phyloP scores from a whole-genome alignment of 768 basidiomycete genomes.

The Tulasnella sp. region DNA sequence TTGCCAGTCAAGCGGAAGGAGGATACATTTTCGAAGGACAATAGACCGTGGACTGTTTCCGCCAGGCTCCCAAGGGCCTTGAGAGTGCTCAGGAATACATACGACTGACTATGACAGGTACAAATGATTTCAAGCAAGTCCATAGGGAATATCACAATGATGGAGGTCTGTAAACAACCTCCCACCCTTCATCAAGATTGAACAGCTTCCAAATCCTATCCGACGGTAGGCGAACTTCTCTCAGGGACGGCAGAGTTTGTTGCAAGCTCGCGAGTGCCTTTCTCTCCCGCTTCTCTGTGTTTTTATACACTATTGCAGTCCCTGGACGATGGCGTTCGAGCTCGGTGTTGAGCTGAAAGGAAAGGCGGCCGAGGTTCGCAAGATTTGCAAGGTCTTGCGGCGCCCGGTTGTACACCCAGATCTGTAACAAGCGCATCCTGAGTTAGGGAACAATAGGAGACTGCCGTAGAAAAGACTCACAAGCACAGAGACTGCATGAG shows the following conservation, averaged over 20 bases:
- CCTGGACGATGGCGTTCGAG: neutral
- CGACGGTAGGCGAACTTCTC: neutral
- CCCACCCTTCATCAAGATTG: neutral
- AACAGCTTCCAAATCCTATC: neutral
- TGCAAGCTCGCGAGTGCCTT: neutral
- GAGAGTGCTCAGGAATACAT: neutral
- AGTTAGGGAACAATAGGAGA: neutral
- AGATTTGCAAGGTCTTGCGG: neutral
- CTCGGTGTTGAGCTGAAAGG: neutral
- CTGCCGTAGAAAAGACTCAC: neutral
- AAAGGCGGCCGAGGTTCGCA: neutral
- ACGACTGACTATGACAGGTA: neutral
- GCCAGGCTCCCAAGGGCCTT: neutral
- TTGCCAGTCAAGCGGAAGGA: neutral
- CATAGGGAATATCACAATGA: neutral
- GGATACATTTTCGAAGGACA: neutral
- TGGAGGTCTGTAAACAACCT: neutral
- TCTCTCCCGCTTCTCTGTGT: neutral
- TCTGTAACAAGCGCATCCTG: neutral
- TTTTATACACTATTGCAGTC: neutral
- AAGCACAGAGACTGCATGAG: neutral
- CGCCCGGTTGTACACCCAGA: neutral
- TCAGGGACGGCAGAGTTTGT: neutral
- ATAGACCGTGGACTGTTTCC: neutral
- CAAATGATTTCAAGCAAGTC: neutral